Percentiles rank a stretch among this genome's conserved stretches.
Evolutionary conservation across 495 filamentous ascomycete species (phyloP).

Genomic region (Aspergillus carlsbadensis): DNA sequence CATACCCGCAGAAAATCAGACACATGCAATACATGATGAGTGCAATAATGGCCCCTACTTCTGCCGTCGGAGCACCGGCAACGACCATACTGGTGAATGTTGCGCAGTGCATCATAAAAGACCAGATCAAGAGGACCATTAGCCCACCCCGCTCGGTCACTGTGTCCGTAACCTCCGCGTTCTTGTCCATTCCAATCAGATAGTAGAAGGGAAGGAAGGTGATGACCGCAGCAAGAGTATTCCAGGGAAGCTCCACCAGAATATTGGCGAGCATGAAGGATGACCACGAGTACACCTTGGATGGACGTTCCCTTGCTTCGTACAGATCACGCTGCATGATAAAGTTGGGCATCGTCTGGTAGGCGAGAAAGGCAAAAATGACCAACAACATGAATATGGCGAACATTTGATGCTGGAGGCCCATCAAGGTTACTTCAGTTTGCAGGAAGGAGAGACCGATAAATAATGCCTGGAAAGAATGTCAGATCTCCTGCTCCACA

Average conservation of each 20-base stretch:
- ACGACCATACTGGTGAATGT: neutral
- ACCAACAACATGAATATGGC: slow-evolving; percentile 76
- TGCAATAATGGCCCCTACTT: neutral
- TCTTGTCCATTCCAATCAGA: slow-evolving; percentile 52
- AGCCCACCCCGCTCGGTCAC: slow-evolving; percentile 42
- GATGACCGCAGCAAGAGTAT: slow-evolving; percentile 54
- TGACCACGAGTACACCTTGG: slow-evolving; percentile 73
- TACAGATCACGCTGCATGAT: slow-evolving; percentile 60
- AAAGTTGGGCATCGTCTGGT: slow-evolving; percentile 62
- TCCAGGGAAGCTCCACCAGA: slow-evolving; percentile 52
- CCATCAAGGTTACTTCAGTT: slow-evolving; percentile 58
- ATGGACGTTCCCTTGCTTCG: slow-evolving; percentile 74
- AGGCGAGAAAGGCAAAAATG: slow-evolving; percentile 63
- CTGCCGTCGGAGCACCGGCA: neutral
- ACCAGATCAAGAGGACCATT: slow-evolving; percentile 44
- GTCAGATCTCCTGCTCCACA: slow-evolving; percentile 55
- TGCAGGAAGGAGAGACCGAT: slow-evolving; percentile 79
- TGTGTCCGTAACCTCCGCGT: slow-evolving; percentile 37
- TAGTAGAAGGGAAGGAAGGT: slow-evolving; percentile 59
- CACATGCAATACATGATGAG: slow-evolving; percentile 50
- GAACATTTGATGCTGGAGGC: slow-evolving; percentile 82
- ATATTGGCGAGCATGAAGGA: slow-evolving; percentile 58
- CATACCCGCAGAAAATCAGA: slow-evolving; percentile 59
- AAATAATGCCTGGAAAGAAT: slow-evolving; percentile 56
- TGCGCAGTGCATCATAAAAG: slow-evolving; percentile 2